Evolutionary conservation across 2,329 filamentous ascomycete species (phyloP).

Genomic region (Penicillium sp.): DNA sequence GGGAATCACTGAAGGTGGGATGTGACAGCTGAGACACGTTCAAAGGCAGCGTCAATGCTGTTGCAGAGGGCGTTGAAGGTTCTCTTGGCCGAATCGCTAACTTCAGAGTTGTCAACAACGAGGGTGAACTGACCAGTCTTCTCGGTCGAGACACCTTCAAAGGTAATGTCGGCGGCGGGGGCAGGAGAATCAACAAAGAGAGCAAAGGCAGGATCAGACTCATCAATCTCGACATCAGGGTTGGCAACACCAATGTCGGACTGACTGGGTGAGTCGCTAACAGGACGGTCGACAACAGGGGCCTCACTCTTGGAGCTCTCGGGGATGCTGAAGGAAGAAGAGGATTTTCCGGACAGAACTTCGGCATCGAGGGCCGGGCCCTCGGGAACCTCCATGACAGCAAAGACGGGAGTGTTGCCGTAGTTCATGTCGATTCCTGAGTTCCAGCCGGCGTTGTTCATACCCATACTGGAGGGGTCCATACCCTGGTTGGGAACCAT

Average conservation of each 20-base stretch:
- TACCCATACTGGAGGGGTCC: slow-evolving; percentile 66
- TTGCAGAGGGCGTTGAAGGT: slow-evolving; percentile 39
- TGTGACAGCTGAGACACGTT: slow-evolving; percentile 41
- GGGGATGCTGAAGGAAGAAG: slow-evolving; percentile 50
- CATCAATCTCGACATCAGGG: slow-evolving; percentile 54
- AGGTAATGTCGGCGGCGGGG: slow-evolving; percentile 34
- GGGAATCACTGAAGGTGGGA: slow-evolving; percentile 41
- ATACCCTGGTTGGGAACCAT: slow-evolving; percentile 77
- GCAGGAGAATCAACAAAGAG: slow-evolving; percentile 53
- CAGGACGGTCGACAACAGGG: slow-evolving; percentile 47
- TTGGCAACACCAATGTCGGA: slow-evolving; percentile 24
- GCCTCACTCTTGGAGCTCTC: slow-evolving; percentile 51
- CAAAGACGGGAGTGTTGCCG: slow-evolving; percentile 54
- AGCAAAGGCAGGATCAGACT: slow-evolving; percentile 48
- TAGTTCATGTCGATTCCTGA: slow-evolving; percentile 47
- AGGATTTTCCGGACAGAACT: slow-evolving; percentile 69
- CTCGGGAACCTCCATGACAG: slow-evolving; percentile 68
- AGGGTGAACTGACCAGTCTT: slow-evolving; percentile 67
- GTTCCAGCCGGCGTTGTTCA: slow-evolving; percentile 49
- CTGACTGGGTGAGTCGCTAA: slow-evolving; percentile 14
- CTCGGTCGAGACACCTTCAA: slow-evolving; percentile 58
- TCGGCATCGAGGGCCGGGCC: slow-evolving; percentile 61
- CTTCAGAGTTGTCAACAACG: slow-evolving; percentile 49
- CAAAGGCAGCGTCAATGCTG: slow-evolving; percentile 44
- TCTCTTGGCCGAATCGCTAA: slow-evolving; percentile 27